Conservation (phyloP, 345 rosid species). For the Erysimum cheiranthoides region DNA sequence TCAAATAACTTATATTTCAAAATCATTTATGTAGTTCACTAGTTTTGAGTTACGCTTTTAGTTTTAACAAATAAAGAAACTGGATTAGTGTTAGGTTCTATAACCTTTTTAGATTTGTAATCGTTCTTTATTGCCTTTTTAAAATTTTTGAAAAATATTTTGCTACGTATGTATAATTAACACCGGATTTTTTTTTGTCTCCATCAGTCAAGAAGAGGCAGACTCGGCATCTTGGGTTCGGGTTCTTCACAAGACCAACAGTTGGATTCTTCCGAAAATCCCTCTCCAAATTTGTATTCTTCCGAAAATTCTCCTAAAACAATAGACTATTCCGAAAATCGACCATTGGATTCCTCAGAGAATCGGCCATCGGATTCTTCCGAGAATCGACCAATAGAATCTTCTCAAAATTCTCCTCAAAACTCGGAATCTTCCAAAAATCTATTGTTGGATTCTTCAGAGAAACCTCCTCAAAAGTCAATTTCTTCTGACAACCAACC, state of each 20-base stretch:
- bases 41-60: not conserved
- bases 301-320: not conserved
- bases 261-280: not conserved
- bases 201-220: conserved; percentile 7
- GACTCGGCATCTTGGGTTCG: conserved; percentile 28
- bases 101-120: not conserved
- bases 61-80: not conserved
- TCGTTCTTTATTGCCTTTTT: too few species aligned
- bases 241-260: not conserved
- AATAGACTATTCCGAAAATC: not conserved
- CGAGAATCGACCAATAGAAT: accelerated
- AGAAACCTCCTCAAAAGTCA: not conserved
- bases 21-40: not conserved
- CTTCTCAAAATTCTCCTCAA: not conserved
- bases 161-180: not conserved
- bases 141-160: not conserved
- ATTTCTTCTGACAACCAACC: not conserved
- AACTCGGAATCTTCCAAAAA: not conserved
- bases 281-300: not conserved
- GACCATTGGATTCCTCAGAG: not conserved
- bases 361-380: not conserved
- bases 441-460: not conserved
- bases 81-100: not conserved
- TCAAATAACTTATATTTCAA: not conserved
- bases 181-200: not conserved